Conservation (phyloP, 495 filamentous ascomycete genomes). For the Trichoderma gamsii region DNA sequence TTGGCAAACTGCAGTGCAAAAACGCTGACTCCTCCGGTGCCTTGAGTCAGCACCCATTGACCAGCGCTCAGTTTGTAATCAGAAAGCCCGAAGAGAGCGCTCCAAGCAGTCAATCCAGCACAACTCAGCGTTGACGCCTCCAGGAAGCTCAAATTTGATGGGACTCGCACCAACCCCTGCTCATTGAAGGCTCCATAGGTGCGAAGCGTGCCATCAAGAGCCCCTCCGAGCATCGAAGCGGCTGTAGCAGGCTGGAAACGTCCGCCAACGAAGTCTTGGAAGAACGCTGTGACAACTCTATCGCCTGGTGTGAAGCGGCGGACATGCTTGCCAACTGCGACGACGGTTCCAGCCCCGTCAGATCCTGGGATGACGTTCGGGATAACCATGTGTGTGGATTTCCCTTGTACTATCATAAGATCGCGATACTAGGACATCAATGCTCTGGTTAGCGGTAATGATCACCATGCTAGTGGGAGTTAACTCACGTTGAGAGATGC, state of each 20-base stretch:
- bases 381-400: conserved; percentile 32
- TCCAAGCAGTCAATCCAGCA: conserved; percentile 34
- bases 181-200: conserved; percentile 25
- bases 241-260: conserved; percentile 11
- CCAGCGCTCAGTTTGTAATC: conserved; percentile 21
- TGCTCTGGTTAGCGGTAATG: not conserved
- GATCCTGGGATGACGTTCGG: conserved; percentile 54
- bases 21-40: conserved; percentile 31
- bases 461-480: not conserved
- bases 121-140: conserved; percentile 26
- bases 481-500: conserved; percentile 13
- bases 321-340: conserved; percentile 53
- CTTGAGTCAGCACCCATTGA: conserved; percentile 29
- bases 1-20: conserved; percentile 35
- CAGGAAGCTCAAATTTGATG: conserved; percentile 21
- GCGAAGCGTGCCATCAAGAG: conserved; percentile 23
- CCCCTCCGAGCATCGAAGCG: conserved; percentile 20
- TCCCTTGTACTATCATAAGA: conserved; percentile 47
- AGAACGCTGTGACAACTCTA: conserved; percentile 24
- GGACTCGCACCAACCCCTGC: conserved; percentile 23
- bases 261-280: conserved; percentile 20
- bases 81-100: conserved; percentile 29
- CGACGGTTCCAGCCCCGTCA: conserved; percentile 59
- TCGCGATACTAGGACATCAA: conserved; percentile 49
- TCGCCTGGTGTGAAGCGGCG: conserved; percentile 52